Conservation (phyloP, 2,329 filamentous ascomycete genomes). For the Aspergillus sp. region DNA sequence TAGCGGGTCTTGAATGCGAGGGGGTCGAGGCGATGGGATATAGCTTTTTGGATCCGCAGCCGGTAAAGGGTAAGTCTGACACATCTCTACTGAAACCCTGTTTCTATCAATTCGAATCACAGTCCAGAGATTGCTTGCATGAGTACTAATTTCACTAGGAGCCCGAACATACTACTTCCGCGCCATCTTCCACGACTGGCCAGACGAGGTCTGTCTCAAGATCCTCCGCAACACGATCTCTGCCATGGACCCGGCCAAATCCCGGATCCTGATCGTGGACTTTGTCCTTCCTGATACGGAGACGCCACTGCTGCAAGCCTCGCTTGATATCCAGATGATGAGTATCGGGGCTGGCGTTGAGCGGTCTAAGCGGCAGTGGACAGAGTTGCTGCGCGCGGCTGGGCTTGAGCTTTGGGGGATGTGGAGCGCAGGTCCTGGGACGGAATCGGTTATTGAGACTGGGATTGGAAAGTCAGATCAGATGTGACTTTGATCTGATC, state of each 20-base stretch:
- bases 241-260: conserved; percentile 31
- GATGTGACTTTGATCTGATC: background rate
- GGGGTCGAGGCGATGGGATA: conserved; percentile 33
- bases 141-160: conserved; percentile 15
- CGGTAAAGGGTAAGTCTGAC: conserved; percentile 24
- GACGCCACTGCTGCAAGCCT: conserved; percentile 27
- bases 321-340: conserved; percentile 42
- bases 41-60: conserved; percentile 35
- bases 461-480: conserved; percentile 1
- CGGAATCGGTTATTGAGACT: conserved; percentile 32
- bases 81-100: background rate
- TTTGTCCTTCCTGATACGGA: conserved; percentile 34
- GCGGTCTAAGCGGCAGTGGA: conserved; percentile 35
- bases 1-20: conserved; percentile 10
- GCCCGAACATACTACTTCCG: conserved; percentile 39
- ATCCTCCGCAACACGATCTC: conserved; percentile 33
- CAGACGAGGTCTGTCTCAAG: conserved; percentile 31
- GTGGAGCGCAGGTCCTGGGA: conserved; percentile 26
- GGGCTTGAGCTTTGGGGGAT: conserved; percentile 31
- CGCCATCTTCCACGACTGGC: conserved; percentile 41
- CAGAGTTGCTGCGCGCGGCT: conserved; percentile 24
- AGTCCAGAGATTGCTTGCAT: background rate
- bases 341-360: conserved; percentile 35
- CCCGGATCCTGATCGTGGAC: conserved; percentile 37
- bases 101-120: background rate